phyloP scores from a whole-genome alignment of 176 grass and related monocot species.

The Chrysopogon serrulatus region DNA sequence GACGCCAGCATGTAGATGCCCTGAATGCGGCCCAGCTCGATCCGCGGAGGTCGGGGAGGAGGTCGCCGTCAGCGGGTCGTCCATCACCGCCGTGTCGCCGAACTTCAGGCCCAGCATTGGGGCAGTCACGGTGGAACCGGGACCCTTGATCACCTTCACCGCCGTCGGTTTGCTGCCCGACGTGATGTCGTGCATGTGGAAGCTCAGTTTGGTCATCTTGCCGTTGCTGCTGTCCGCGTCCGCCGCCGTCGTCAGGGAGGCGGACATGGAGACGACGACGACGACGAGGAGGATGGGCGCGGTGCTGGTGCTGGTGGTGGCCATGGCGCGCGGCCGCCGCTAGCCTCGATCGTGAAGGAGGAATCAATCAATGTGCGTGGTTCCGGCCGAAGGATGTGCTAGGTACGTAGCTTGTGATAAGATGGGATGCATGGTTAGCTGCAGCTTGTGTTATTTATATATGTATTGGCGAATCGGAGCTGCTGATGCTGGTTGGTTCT shows the following conservation, averaged over 20 bases:
- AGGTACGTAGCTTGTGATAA: too few relatives aligned
- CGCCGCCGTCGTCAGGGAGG: neutral
- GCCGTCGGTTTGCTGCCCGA: neutral
- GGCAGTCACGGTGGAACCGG: neutral
- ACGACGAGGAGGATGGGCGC: neutral
- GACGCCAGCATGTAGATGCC: conserved; percentile 5
- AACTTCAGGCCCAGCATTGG: neutral
- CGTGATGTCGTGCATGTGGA: conserved; percentile 2
- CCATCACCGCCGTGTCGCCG: neutral
- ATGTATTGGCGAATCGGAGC: too few relatives aligned
- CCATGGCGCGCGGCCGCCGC: too few relatives aligned
- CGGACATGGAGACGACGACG: neutral
- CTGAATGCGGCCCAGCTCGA: neutral
- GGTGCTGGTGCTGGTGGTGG: neutral
- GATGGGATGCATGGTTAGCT: too few relatives aligned
- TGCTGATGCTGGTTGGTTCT: too few relatives aligned
- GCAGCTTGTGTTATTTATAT: too few relatives aligned
- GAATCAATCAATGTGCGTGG: too few relatives aligned
- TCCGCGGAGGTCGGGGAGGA: neutral
- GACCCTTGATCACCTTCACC: neutral
- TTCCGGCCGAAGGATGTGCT: too few relatives aligned
- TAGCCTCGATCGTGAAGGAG: too few relatives aligned
- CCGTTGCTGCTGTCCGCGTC: neutral
- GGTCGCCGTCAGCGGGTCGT: neutral
- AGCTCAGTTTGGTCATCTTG: neutral